A percentile compares a stretch with the other conserved stretches of the same genome.
phyloP scores from a whole-genome alignment of 2,329 filamentous ascomycete genomes.

The Cladosporium oxysporum region DNA sequence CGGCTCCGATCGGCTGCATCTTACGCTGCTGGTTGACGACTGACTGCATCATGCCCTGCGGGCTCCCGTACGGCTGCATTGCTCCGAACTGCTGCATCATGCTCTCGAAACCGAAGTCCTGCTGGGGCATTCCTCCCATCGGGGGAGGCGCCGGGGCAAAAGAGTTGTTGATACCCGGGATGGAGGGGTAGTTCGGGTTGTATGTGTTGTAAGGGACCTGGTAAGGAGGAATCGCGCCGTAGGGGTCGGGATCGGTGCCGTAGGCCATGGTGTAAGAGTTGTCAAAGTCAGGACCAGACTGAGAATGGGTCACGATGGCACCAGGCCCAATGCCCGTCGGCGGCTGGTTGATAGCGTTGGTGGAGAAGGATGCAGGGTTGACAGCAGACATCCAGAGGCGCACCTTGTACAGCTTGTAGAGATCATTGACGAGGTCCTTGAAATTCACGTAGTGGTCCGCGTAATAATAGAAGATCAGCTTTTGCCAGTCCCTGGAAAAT shows the following conservation, averaged over 20 bases:
- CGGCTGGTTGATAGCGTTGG: conserved; percentile 37
- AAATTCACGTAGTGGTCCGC: conserved; percentile 99
- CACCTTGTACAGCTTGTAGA: conserved; percentile 99
- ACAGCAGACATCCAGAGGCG: conserved; percentile 99
- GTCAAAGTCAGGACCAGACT: conserved; percentile 24
- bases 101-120: neutral
- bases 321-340: conserved; percentile 41
- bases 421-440: conserved; percentile 92
- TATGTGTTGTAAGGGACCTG: conserved; percentile 36
- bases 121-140: neutral
- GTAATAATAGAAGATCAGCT: conserved; percentile 98
- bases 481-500: conserved; percentile 85
- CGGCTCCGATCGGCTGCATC: conserved; percentile 14
- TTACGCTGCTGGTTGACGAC: neutral
- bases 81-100: conserved; percentile 8
- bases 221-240: conserved; percentile 38
- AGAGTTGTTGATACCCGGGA: conserved; percentile 36
- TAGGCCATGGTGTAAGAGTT: conserved; percentile 38
- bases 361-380: conserved; percentile 85
- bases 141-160: conserved; percentile 25
- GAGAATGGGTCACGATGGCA: conserved; percentile 30
- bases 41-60: neutral
- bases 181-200: conserved; percentile 36
- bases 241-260: conserved; percentile 36
- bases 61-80: conserved; percentile 8